Conservation (phyloP, 2,329 filamentous ascomycete species). For the Aspergillus piperis region DNA sequence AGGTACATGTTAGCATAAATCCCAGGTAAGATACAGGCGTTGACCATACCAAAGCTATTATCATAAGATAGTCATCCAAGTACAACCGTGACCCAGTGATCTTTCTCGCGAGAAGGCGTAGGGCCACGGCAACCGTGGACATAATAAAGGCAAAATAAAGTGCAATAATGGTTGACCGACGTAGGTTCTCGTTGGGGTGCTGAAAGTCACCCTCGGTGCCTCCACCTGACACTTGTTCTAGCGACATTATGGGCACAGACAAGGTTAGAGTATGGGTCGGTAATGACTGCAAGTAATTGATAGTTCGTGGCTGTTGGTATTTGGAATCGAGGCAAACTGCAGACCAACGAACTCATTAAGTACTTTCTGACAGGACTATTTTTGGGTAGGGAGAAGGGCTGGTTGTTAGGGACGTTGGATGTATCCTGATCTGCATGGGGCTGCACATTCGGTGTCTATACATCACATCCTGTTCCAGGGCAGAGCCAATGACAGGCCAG, state of each 20-base stretch:
- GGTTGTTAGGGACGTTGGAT: not conserved
- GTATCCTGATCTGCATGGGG: not conserved
- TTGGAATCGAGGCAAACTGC: constrained; percentile 24
- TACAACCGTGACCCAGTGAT: constrained; percentile 29
- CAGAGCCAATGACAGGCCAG: not conserved
- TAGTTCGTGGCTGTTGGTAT: constrained; percentile 21
- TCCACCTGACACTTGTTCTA: constrained; percentile 11
- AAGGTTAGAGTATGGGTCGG: constrained; percentile 9
- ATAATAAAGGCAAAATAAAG: constrained; percentile 30
- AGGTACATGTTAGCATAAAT: not conserved
- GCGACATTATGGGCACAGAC: constrained; percentile 21
- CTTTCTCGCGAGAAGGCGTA: constrained; percentile 29
- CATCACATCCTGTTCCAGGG: not conserved
- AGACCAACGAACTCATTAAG: not conserved
- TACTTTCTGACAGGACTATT: not conserved
- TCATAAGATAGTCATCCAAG: constrained; percentile 34
- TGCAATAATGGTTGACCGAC: constrained; percentile 25
- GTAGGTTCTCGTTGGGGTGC: constrained; percentile 28
- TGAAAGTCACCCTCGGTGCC: constrained; percentile 26
- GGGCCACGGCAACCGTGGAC: constrained; percentile 28
- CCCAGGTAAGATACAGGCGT: not conserved
- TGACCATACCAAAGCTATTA: constrained; percentile 29
- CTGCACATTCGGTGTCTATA: not conserved
- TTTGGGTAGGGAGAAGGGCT: constrained; percentile 1
- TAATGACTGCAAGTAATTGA: constrained; percentile 6